phyloP scores from a whole-genome alignment of 331 rosid species.

The Erythrophleum ivorense region DNA sequence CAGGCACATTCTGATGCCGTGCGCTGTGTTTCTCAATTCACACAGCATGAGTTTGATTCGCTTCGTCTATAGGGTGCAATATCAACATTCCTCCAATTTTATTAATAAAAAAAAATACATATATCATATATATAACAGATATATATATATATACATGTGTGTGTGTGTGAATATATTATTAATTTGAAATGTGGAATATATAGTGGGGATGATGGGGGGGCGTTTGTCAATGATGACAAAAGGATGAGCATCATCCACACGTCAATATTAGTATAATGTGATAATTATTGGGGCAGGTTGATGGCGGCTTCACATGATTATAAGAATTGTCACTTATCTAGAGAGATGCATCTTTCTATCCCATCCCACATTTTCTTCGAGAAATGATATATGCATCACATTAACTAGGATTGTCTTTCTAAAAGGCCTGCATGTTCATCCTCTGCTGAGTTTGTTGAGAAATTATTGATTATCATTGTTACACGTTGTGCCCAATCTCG shows the following conservation, averaged over 20 bases:
- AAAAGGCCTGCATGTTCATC: constrained; percentile 4
- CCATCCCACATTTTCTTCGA: constrained; percentile 35
- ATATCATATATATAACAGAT: not conserved
- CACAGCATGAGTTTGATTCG: constrained; percentile 26
- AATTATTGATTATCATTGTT: constrained; percentile 23
- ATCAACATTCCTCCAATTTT: not conserved
- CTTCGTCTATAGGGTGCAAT: constrained; percentile 20
- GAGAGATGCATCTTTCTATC: not conserved
- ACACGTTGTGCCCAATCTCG: constrained; percentile 23
- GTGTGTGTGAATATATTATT: not conserved
- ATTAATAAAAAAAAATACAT: not conserved
- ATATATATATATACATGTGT: too few species aligned
- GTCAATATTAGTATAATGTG: constrained; percentile 11
- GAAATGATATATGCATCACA: constrained; percentile 13
- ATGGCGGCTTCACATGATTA: constrained; percentile 23
- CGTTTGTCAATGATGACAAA: constrained; percentile 11
- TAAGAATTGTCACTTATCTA: constrained; percentile 5
- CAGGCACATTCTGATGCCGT: constrained; percentile 37
- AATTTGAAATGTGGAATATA: not conserved
- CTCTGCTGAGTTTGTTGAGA: constrained; percentile 1
- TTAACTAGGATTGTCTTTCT: constrained; percentile 25
- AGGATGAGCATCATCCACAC: constrained; percentile 17
- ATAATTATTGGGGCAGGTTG: constrained; percentile 13
- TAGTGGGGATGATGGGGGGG: not conserved
- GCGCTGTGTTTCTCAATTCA: constrained; percentile 5